Evolutionary conservation across 345 rosid species (phyloP).

Genomic region (Eucalyptus pauciflora): DNA sequence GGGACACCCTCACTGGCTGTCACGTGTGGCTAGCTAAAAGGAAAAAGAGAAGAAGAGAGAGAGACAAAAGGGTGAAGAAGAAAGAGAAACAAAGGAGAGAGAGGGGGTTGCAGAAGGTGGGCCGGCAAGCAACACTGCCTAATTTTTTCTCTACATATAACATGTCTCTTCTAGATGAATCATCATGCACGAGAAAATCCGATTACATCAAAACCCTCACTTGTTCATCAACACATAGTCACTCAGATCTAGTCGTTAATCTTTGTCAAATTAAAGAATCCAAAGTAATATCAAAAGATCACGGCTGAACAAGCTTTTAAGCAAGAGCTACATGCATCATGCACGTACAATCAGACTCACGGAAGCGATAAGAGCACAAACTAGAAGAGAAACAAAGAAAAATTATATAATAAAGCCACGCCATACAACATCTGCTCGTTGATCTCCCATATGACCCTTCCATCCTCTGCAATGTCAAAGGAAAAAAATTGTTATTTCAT

Average conservation of each 20-base stretch:
- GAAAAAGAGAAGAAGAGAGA: too few relatives aligned
- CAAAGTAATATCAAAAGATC: too few relatives aligned
- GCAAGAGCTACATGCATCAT: neutral
- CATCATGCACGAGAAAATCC: neutral
- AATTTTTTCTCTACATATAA: too few relatives aligned
- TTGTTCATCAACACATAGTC: too few relatives aligned
- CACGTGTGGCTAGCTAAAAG: too few relatives aligned
- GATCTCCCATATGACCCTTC: conserved; percentile 35
- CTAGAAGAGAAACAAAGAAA: too few relatives aligned
- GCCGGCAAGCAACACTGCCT: too few relatives aligned
- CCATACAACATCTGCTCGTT: conserved; percentile 8
- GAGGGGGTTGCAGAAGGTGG: too few relatives aligned
- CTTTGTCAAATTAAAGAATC: too few relatives aligned
- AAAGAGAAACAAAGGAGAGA: too few relatives aligned
- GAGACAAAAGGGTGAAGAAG: too few relatives aligned
- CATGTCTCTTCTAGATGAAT: neutral
- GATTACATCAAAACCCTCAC: neutral
- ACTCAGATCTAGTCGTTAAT: rapidly evolving
- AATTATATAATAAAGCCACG: neutral
- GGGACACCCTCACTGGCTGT: too few relatives aligned
- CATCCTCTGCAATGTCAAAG: conserved; percentile 28
- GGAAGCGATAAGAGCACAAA: neutral
- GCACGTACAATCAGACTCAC: neutral
- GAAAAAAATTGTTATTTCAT: neutral
- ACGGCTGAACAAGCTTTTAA: neutral